Conservation (phyloP, 176 grass and related monocot species). For the Oryza nivara region DNA sequence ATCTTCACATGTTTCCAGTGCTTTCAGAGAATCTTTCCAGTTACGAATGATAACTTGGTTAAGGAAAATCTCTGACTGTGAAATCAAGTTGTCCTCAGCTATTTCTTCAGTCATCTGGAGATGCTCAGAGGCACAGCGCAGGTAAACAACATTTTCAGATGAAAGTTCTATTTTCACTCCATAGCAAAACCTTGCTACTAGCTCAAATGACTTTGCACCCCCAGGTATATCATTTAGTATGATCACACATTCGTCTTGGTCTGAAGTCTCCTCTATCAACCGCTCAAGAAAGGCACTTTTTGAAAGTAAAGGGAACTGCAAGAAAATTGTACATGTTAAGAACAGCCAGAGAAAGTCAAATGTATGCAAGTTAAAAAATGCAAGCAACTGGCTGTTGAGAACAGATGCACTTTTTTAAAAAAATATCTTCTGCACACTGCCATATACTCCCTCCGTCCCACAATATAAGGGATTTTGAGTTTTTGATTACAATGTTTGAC, state of each 20-base stretch:
- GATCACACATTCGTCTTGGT: slow-evolving; percentile 59
- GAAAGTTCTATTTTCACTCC: slow-evolving; percentile 85
- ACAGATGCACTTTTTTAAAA: neutral
- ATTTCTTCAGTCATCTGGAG: slow-evolving; percentile 86
- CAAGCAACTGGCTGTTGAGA: neutral
- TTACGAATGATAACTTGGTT: slow-evolving; percentile 74
- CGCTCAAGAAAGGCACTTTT: slow-evolving; percentile 68
- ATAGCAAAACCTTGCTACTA: slow-evolving; percentile 91
- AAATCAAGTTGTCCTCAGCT: slow-evolving; percentile 78
- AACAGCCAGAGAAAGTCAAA: slow-evolving; percentile 25
- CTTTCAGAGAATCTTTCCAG: slow-evolving; percentile 86
- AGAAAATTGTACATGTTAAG: slow-evolving; percentile 26
- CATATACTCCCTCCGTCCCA: neutral
- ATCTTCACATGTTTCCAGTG: slow-evolving; percentile 77
- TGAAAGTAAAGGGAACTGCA: slow-evolving; percentile 89
- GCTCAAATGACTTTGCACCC: slow-evolving; percentile 79
- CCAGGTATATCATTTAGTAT: slow-evolving; percentile 70
- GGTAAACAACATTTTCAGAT: slow-evolving; percentile 69
- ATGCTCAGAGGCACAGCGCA: slow-evolving; percentile 76
- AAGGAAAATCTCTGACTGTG: slow-evolving; percentile 76
- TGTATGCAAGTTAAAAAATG: neutral
- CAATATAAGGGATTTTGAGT: too few species aligned
- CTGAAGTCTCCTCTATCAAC: slow-evolving; percentile 68
- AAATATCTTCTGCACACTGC: neutral
- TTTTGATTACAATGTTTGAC: too few species aligned